phyloP scores from a whole-genome alignment of 148 eudicot genomes.

The Camellia japonica region DNA sequence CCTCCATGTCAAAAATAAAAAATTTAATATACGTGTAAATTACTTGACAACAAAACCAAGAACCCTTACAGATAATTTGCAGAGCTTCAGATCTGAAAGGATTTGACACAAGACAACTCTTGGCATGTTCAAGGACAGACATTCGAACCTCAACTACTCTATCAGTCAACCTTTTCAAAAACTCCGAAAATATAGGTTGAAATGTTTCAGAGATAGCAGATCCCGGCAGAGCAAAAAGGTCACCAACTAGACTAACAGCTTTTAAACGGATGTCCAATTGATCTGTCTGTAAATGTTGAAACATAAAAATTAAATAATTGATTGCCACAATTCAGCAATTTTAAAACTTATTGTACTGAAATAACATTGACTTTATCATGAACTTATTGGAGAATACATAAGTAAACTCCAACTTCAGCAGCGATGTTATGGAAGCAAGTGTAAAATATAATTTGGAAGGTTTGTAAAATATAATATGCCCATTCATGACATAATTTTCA shows the following conservation, averaged over 20 bases:
- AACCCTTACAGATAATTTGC: conserved; percentile 73
- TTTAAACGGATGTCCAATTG: conserved; percentile 72
- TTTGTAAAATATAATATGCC: too few relatives aligned
- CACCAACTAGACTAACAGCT: conserved; percentile 81
- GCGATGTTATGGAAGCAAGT: neutral
- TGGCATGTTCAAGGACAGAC: conserved; percentile 77
- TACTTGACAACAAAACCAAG: conserved; percentile 1
- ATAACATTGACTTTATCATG: neutral
- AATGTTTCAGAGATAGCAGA: conserved; percentile 66
- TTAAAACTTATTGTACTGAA: neutral
- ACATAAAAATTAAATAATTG: conserved; percentile 13
- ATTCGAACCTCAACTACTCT: conserved; percentile 80
- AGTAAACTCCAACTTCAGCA: neutral
- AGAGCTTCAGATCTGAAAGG: conserved; percentile 73
- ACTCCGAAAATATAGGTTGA: conserved; percentile 77
- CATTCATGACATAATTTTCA: conserved; percentile 5
- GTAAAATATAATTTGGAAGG: neutral
- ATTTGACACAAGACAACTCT: conserved; percentile 71
- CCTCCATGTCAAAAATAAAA: conserved; percentile 8
- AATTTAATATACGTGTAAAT: conserved; percentile 8
- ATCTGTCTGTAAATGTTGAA: conserved; percentile 56
- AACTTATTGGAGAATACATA: neutral
- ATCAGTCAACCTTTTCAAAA: conserved; percentile 87
- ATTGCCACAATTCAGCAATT: neutral
- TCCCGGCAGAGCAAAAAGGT: conserved; percentile 80